Percentiles rank a stretch among this genome's conserved stretches.
phyloP scores from a whole-genome alignment of 2,329 filamentous ascomycete genomes.

The Aureobasidium sp. region DNA sequence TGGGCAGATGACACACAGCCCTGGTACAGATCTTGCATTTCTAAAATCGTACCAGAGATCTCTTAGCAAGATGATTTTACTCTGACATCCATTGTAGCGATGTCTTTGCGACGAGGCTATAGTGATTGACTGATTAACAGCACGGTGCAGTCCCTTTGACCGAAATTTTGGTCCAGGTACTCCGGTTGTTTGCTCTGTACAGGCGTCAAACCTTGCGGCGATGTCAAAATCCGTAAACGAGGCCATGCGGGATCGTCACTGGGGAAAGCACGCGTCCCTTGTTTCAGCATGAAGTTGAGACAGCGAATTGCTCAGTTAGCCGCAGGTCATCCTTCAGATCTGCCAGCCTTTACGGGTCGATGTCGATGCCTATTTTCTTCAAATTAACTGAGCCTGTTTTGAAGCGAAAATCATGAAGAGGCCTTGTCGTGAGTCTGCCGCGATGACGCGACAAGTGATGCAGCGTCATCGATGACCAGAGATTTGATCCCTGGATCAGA shows the following conservation, averaged over 20 bases:
- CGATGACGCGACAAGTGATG: not conserved
- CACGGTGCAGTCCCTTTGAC: not conserved
- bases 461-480: not conserved
- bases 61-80: not conserved
- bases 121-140: too few species aligned
- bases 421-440: not conserved
- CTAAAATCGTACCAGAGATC: not conserved
- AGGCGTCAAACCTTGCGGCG: not conserved
- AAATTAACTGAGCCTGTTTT: not conserved
- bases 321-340: not conserved
- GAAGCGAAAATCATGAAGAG: not conserved
- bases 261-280: constrained; percentile 2
- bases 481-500: not conserved
- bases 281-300: constrained; percentile 2
- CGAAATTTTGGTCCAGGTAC: not conserved
- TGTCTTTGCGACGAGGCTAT: not conserved
- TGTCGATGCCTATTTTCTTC: constrained; percentile 13
- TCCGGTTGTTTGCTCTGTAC: not conserved
- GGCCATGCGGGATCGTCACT: not conserved
- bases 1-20: not conserved
- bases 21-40: not conserved
- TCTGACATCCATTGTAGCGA: too few species aligned
- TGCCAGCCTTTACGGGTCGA: not conserved
- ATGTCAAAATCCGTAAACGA: not conserved
- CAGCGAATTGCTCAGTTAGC: constrained; percentile 9